Conservation (phyloP, 2,329 filamentous ascomycete genomes). For the Aspergillus fijiensis region DNA sequence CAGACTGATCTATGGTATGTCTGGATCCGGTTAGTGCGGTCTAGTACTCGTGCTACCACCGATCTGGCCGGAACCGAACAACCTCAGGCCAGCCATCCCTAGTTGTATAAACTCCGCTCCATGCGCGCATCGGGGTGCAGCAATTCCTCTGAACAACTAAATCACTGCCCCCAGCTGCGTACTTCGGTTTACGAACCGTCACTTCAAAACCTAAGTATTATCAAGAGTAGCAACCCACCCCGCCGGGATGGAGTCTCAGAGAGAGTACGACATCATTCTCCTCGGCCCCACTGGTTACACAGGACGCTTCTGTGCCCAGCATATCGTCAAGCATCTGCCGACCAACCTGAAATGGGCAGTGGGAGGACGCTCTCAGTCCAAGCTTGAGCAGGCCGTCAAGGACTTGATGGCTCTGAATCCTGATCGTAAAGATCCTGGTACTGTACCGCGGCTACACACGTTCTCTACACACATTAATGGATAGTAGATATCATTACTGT, state of each 20-base stretch:
- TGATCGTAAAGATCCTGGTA: slow-evolving; percentile 70
- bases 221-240: neutral
- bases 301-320: slow-evolving; percentile 71
- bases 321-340: slow-evolving; percentile 69
- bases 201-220: neutral
- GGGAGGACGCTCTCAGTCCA: slow-evolving; percentile 74
- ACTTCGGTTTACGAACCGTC: neutral
- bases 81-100: neutral
- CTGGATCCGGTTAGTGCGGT: slow-evolving; percentile 4
- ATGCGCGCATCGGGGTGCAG: neutral
- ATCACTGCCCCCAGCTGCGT: neutral
- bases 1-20: neutral
- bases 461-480: slow-evolving; percentile 7
- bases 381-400: slow-evolving; percentile 67
- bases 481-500: slow-evolving; percentile 46
- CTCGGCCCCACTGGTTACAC: slow-evolving; percentile 79
- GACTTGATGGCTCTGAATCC: slow-evolving; percentile 66
- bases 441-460: neutral
- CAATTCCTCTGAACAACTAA: neutral
- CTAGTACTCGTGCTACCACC: neutral
- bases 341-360: slow-evolving; percentile 84
- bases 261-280: slow-evolving; percentile 64
- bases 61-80: neutral
- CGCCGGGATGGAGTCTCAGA: slow-evolving; percentile 42
- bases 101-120: neutral